Percentiles rank a stretch among this genome's conserved stretches.
Evolutionary conservation across 768 basidiomycete genomes (phyloP).

Genomic region (Dentipellis fragilis): DNA sequence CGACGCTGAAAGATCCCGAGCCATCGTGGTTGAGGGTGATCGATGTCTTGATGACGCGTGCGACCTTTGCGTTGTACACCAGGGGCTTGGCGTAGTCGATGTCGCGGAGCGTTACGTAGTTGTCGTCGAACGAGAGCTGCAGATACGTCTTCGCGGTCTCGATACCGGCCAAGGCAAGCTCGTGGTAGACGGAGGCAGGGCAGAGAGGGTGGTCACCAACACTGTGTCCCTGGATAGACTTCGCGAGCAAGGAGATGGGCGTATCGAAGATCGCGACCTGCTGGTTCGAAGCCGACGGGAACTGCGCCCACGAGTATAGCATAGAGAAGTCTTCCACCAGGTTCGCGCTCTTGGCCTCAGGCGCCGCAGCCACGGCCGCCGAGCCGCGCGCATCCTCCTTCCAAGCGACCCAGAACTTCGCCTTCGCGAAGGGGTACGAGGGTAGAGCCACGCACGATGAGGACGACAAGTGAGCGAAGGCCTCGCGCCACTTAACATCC

Average conservation of each 20-base stretch:
- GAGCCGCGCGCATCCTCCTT: constrained; percentile 17
- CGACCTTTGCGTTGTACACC: constrained; percentile 29
- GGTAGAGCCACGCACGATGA: constrained; percentile 41
- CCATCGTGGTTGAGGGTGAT: constrained; percentile 28
- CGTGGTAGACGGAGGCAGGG: constrained; percentile 58
- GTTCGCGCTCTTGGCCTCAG: background rate
- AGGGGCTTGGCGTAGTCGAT: constrained; percentile 46
- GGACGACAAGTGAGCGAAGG: constrained; percentile 37
- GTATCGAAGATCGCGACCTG: constrained; percentile 44
- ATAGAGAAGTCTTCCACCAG: constrained; percentile 22
- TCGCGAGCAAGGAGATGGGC: constrained; percentile 32
- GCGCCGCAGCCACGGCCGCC: background rate
- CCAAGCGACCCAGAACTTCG: constrained; percentile 48
- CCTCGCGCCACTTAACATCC: constrained; percentile 42
- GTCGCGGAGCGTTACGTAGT: constrained; percentile 30
- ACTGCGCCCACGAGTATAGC: constrained; percentile 26
- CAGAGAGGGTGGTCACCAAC: constrained; percentile 42
- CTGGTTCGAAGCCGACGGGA: constrained; percentile 16
- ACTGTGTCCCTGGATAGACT: constrained; percentile 44
- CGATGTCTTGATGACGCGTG: constrained; percentile 26
- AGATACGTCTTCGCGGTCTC: constrained; percentile 26
- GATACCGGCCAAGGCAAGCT: constrained; percentile 41
- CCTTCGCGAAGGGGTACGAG: constrained; percentile 48
- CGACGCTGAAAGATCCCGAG: constrained; percentile 35
- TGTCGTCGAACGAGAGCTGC: constrained; percentile 17